Evolutionary conservation across 495 filamentous ascomycete species (phyloP), one percentile per base, ranked within the genome.

Genomic region (Podospora pseudoanserina): DNA sequence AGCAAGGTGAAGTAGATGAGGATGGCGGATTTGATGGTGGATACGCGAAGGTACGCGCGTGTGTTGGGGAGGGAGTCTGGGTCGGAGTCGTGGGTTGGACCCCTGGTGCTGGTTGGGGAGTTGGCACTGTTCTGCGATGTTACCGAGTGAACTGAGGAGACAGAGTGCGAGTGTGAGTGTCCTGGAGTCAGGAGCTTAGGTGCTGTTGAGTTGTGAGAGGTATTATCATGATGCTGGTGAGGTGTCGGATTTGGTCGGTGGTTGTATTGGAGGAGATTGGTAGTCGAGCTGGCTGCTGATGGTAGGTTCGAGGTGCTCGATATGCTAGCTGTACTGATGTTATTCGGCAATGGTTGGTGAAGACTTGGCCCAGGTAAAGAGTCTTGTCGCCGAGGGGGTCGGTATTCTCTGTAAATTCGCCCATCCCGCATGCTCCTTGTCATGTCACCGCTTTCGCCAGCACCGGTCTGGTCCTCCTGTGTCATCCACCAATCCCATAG

Each of bases 1-100:
- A 97, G 86, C 30, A 99, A 83, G 4, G 92, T 89, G 72, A 89
- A 95, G 80, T 96, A 97, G 70, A 99, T 99, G 44, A 99, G 84
- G 30, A 96, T 81, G 1, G 95, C 94, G 0, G 95, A 98, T 77
- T 99, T 99, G 56, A 90, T 79, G 19, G 82, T 83, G 55, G 79
- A 72, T 11, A 83, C 66, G 28, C 82, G 81, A 56, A 80, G 75
- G 65, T 80, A 76, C 26, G 74, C 71, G 30, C 80, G 76, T 28
- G 75, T 70, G 30, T 65, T 70, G 26, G 64, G 16, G 18, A 49
- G 4, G 58, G 19, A 27, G 2, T 74, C 75, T 15, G 72, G 58
- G 3, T 64, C 63, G 2, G 13, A 49, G 18, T 66, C 39, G 19
- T 63, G 20, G 61, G 56, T 57, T 32, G 44, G 32, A 54, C 60